Evolutionary conservation across 2,329 filamentous ascomycete species (phyloP), one percentile per base, ranked within the genome.

Genomic region (Proliferodiscus dingleyae): DNA sequence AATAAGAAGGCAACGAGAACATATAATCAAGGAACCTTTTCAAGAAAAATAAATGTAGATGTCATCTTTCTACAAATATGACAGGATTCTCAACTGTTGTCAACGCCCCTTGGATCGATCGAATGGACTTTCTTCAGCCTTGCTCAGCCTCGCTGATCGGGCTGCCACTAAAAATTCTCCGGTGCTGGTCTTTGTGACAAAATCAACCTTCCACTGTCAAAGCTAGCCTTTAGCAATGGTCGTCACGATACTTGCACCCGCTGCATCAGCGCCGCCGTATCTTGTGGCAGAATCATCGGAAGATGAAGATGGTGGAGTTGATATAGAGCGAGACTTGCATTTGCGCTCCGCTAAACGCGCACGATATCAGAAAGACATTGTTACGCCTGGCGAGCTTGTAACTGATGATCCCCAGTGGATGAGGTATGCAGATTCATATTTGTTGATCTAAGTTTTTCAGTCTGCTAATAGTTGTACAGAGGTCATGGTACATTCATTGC

Each of bases 321-420:
- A 59, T 53, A 29, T 65, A 16, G 50, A 60, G 43, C 55, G 56
- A 43, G 56, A 64, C 37, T 28, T 72, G 41, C 60, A 69, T 41
- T 76, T 75, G 70, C 61, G 65, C 37, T 66, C 66, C 11, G 47
- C 64, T 33, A 72, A 71, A 57, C 66, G 68, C 43, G 63, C 65
- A 26, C 59, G 64, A 40, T 60, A 61, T 40, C 59, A 47, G 13
- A 51, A 68, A 59, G 70, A 75, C 28, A 85, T 96, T 55, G 84
- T 95, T 56, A 95, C 90, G 1, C 91, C 91, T 1, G 93, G 91
- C 61, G 87, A 94, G 64, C 71, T 85, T 50, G 87, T 97, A 58
- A 96, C 91, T 9, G 79, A 83, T 54, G 89, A 96, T 67, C 78
- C 89, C n/a, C 89, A 96, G 73, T 97, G 89, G 89, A 97, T 97